Evolutionary conservation across 192 early-diverging fungal genomes (phyloP).

Genomic region (Gaertneriomyces sp.): DNA sequence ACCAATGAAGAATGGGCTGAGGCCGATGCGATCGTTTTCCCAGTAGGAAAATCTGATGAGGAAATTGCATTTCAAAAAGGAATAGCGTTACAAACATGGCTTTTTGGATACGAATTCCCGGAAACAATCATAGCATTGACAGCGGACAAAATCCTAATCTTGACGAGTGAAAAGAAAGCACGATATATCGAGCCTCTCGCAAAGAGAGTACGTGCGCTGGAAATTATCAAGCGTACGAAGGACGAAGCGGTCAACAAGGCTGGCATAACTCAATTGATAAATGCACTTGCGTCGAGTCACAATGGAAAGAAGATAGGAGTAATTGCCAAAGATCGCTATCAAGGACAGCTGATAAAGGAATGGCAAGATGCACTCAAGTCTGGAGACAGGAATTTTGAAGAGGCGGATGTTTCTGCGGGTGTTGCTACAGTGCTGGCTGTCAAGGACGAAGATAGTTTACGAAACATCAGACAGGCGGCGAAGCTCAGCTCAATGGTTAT

Average conservation of each 20-base stretch:
- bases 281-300: slow-evolving; percentile 36
- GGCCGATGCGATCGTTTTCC: slow-evolving; percentile 56
- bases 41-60: slow-evolving; percentile 65
- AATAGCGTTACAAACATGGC: slow-evolving; percentile 73
- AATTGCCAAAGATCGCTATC: slow-evolving; percentile 70
- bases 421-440: slow-evolving; percentile 69
- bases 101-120: slow-evolving; percentile 87
- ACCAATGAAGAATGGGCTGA: slow-evolving; percentile 30
- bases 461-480: slow-evolving; percentile 68
- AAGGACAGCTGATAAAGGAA: slow-evolving; percentile 73
- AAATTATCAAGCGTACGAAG: slow-evolving; percentile 74
- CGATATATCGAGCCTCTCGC: slow-evolving; percentile 32
- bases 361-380: slow-evolving; percentile 69
- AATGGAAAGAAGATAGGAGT: slow-evolving; percentile 65
- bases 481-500: slow-evolving; percentile 71
- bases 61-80: slow-evolving; percentile 73
- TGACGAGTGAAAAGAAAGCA: slow-evolving; percentile 77
- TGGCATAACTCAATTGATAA: slow-evolving; percentile 54
- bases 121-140: slow-evolving; percentile 81
- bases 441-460: slow-evolving; percentile 89
- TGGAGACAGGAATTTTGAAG: slow-evolving; percentile 44
- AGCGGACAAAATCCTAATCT: slow-evolving; percentile 68
- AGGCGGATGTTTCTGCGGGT: slow-evolving; percentile 68
- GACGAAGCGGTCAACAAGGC: slow-evolving; percentile 69
- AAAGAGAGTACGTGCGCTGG: slow-evolving; percentile 47